A percentile compares a stretch with the other conserved stretches of the same genome.
Evolutionary conservation across 1,284 basidiomycete genomes (phyloP).

Genomic region (Cryptococcus sp.): DNA sequence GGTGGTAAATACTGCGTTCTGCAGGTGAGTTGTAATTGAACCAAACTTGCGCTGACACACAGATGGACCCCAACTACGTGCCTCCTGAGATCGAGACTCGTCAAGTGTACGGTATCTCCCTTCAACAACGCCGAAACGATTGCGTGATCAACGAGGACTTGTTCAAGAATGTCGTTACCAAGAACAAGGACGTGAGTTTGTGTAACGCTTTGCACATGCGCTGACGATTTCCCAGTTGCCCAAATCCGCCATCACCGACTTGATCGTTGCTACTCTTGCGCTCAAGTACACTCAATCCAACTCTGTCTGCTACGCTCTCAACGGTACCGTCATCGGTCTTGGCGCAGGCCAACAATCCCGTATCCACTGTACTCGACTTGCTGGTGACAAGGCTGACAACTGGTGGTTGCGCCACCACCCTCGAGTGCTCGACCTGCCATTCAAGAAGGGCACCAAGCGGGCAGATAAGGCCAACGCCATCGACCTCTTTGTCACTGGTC

Average conservation of each 20-base stretch:
- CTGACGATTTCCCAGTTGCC: constrained; percentile 61
- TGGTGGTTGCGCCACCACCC: constrained; percentile 99
- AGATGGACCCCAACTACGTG: constrained; percentile 82
- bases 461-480: constrained; percentile 98
- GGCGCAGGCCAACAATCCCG: constrained; percentile 98
- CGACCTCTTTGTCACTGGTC: constrained; percentile 92
- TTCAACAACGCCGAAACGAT: constrained; percentile 92
- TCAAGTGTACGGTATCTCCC: constrained; percentile 89
- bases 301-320: constrained; percentile 93
- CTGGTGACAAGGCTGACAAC: constrained; percentile 96
- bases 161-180: constrained; percentile 85
- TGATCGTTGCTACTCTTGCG: constrained; percentile 92
- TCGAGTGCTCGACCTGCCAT: constrained; percentile 80
- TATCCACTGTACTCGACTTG: constrained; percentile 98
- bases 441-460: constrained; percentile 96
- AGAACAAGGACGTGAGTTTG: constrained; percentile 73
- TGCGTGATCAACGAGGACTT: constrained; percentile 78
- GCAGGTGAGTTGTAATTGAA: constrained; percentile 59
- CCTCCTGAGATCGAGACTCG: constrained; percentile 83
- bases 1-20: constrained; percentile 98
- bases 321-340: constrained; percentile 90
- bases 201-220: not conserved
- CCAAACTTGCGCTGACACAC: constrained; percentile 5
- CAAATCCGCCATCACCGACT: constrained; percentile 70
- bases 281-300: constrained; percentile 99